phyloP scores from a whole-genome alignment of 495 filamentous ascomycete species.

The Talaromyces adpressus region DNA sequence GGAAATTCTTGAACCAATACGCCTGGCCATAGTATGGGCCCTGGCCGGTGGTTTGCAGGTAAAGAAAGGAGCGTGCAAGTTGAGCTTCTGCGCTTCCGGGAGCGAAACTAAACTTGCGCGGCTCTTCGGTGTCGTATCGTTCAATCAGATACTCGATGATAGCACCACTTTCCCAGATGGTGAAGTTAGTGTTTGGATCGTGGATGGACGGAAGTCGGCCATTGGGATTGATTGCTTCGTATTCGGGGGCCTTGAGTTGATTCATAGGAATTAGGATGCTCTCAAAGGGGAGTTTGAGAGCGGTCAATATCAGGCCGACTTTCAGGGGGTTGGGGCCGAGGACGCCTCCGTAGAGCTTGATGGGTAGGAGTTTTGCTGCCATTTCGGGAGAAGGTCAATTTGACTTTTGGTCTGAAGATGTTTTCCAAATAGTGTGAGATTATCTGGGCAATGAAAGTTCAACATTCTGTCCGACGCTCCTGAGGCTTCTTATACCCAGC shows the following conservation, averaged over 20 bases:
- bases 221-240: conserved; percentile 53
- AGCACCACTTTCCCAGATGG: conserved; percentile 56
- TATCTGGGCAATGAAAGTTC: not conserved
- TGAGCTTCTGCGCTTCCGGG: conserved; percentile 29
- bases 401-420: not conserved
- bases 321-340: conserved; percentile 42
- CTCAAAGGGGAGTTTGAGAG: conserved; percentile 21
- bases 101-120: conserved; percentile 36
- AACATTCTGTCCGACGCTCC: not conserved
- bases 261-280: conserved; percentile 21
- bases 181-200: conserved; percentile 52
- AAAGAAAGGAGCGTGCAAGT: conserved; percentile 30
- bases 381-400: not conserved
- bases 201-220: conserved; percentile 53
- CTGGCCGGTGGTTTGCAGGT: conserved; percentile 40
- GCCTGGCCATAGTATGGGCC: conserved; percentile 43
- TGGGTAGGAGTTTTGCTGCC: conserved; percentile 20
- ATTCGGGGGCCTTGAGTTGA: conserved; percentile 44
- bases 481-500: not conserved
- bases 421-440: not conserved
- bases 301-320: conserved; percentile 43
- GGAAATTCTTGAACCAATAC: conserved; percentile 29
- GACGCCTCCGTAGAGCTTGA: conserved; percentile 25
- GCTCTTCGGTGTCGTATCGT: conserved; percentile 44
- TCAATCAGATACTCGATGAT: conserved; percentile 57